phyloP scores from a whole-genome alignment of 2,329 filamentous ascomycete species.

The Paraphaeosphaeria sporulosa region DNA sequence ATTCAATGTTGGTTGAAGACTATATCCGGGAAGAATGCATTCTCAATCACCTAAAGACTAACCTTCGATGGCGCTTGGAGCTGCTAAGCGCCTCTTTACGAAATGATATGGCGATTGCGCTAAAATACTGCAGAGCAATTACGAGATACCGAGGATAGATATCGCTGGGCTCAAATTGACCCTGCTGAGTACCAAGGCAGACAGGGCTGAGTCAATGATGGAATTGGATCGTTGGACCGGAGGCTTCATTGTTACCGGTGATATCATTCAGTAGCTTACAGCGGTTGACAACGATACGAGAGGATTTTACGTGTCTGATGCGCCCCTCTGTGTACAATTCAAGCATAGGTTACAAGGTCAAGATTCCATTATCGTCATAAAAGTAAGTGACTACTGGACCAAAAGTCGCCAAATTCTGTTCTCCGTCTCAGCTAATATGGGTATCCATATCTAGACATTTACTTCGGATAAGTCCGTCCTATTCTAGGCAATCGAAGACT shows the following conservation, averaged over 20 bases:
- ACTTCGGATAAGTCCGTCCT: too few relatives aligned
- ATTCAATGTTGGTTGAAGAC: background rate
- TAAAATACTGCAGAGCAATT: background rate
- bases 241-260: background rate
- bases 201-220: background rate
- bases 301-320: too few relatives aligned
- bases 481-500: too few relatives aligned
- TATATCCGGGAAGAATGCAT: background rate
- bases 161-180: background rate
- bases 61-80: slow-evolving; percentile 2
- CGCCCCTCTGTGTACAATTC: too few relatives aligned
- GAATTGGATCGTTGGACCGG: slow-evolving; percentile 8
- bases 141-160: background rate
- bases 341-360: too few relatives aligned
- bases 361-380: too few relatives aligned
- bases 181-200: slow-evolving; percentile 1
- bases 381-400: too few relatives aligned
- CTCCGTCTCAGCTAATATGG: too few relatives aligned
- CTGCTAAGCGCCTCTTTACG: background rate
- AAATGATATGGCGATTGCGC: background rate
- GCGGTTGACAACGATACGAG: too few relatives aligned
- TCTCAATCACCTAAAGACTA: background rate
- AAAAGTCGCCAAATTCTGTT: too few relatives aligned
- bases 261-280: background rate
- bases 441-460: too few relatives aligned